Base-by-base conservation (phyloP, 1,284 basidiomycete species). In the Trichosporon faecale region DNA sequence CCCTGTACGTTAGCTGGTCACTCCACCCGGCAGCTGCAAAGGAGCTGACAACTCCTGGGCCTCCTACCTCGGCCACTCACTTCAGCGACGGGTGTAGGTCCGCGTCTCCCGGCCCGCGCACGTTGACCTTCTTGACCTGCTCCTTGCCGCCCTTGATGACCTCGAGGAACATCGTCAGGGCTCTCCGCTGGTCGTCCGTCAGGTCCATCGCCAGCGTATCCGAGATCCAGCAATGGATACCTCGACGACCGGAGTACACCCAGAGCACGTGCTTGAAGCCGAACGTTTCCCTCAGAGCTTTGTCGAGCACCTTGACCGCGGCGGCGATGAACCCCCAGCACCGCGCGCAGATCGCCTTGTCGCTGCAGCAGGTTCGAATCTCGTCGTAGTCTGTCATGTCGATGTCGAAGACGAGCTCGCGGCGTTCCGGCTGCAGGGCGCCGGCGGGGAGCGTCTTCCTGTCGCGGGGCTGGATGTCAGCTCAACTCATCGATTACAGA, bases 361-460 rank as follows among this genome's bases (percentile, higher is more conserved):
- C 93, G 2, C 90, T 90, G 84, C 97, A 99, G 84, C 97, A 99
- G 0, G 94, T 98, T 66, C 97, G 90, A 77, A 99, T 89, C 70
- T 91, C 87, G 82, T 99, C 97, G 85, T 99, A 99, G 84, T 99
- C 96, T 18, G 96, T 97, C 95, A 99, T 98, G 84, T 99, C 96
- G 80, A 99, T 98, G 89, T 99, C 97, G 79, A 99, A 98, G 0
- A 99, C 97, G 35, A 99, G 90, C 82, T 99, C 96, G 73, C 97
- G 91, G 71, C 89, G 88, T 29, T 89, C 84, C 0, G 96, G 94
- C 65, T 88, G 87, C 77, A 98, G 91, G 2, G 89, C 88, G 7
- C 89, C 87, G 6, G 91, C 86, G 2, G 91, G 89, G 46, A 95
- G 86, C 0, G 92, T 92, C 80, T 96, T 97, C 78, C 90, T 91